Evolutionary conservation across 2,329 filamentous ascomycete species (phyloP).

Genomic region (Ambrosiella beaveri): DNA sequence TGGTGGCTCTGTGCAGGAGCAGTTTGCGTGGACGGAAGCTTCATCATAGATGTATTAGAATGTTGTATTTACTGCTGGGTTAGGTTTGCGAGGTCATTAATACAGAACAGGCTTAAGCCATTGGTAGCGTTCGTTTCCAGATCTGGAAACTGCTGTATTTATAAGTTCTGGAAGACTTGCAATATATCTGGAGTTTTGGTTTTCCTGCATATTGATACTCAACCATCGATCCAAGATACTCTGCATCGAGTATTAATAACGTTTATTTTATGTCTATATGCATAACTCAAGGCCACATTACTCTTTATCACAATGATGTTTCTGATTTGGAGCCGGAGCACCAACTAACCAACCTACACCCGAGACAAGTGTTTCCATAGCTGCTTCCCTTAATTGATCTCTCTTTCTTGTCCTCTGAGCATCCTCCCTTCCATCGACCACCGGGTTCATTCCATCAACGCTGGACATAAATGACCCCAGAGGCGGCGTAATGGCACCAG

Average conservation of each 20-base stretch:
- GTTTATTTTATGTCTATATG: background rate
- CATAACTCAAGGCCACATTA: slow-evolving; percentile 5
- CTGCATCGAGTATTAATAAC: background rate
- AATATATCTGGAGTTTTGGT: background rate
- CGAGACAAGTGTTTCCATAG: slow-evolving; percentile 48
- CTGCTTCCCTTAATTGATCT: slow-evolving; percentile 51
- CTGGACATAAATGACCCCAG: slow-evolving; percentile 19
- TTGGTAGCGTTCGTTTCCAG: too few relatives aligned
- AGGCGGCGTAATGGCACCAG: slow-evolving; percentile 1
- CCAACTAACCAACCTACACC: slow-evolving; percentile 48
- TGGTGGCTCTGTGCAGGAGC: slow-evolving; percentile 59
- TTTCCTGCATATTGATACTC: background rate
- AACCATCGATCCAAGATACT: too few relatives aligned
- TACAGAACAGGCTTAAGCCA: too few relatives aligned
- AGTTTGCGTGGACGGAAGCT: slow-evolving; percentile 93
- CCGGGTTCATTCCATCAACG: slow-evolving; percentile 12
- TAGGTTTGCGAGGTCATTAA: too few relatives aligned
- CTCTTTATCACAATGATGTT: slow-evolving; percentile 2
- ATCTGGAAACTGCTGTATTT: too few relatives aligned
- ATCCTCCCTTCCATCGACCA: slow-evolving; percentile 13
- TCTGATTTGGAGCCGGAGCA: slow-evolving; percentile 10
- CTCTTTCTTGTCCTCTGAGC: slow-evolving; percentile 37
- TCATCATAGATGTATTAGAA: slow-evolving; percentile 19
- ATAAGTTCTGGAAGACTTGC: background rate
- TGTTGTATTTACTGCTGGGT: background rate